Evolutionary conservation across 371 early-diverging fungal species (phyloP), one percentile per base, ranked within the genome.

Genomic region (Syncephalastrum racemosum): DNA sequence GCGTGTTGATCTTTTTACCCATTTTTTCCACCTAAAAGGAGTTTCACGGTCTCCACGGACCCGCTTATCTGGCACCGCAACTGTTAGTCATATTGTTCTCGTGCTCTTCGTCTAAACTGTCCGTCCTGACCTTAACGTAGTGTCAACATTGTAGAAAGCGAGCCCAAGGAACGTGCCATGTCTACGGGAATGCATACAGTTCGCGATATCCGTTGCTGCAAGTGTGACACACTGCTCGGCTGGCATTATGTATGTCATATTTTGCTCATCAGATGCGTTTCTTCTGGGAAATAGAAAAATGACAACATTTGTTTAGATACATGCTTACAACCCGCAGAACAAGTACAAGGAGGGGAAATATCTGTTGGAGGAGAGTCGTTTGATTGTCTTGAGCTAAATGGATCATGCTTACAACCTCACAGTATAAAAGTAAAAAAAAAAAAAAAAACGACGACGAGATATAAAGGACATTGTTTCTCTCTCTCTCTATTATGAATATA

Each of bases 291-390:
- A 31, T 12, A 10, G 10, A 2, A 2, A 31, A 31, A 31, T 31
- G 36, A 31, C 36, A 31, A 31, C 36, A 5, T 31, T 31, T 54
- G 49, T 2, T 49, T 44, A 78, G 81, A 63, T 77, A 36, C 74
- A 80, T 46, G 87, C 90, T 10, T 84, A 71, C 54, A 82, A 82
- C 56, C 64, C 68, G 23, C 59, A 71, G 1, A 82, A 90, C 59
- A 84, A 77, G 55, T 90, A 87, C 74, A 90, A 90, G 67, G 88
- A 90, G 59, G 89, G 88, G 18, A 83, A 78, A 63, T 88, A 78
- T 64, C 83, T 90, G 39, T 66, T 90, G 13, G 83, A 81, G 46
- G 67, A 67, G 50, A 68, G 66, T 6, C 25, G 50, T 7, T 23
- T 50, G 16, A 16, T 15, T 50, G 15, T 31, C 10, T 31, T 31